Evolutionary conservation across 2,329 filamentous ascomycete species (phyloP), one percentile per base, ranked within the genome.

Genomic region (Fusarium sp.): DNA sequence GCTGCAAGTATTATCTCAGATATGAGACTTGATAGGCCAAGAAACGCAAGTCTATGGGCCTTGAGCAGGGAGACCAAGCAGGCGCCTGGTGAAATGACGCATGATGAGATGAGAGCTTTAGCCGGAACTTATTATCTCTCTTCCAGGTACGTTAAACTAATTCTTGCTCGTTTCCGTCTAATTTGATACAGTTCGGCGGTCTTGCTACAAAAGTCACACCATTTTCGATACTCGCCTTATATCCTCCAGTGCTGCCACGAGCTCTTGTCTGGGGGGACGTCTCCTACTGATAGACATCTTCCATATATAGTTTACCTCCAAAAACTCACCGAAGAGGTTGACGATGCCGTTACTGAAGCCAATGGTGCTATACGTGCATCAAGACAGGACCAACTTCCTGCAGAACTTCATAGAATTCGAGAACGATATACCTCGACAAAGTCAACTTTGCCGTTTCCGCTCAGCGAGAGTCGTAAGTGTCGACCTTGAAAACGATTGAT

Each of bases 101-200:
- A 67, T 1, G 74, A 77, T 23, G 76, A 78, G 49, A 68, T 70
- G 58, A 66, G 76, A 53, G 75, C 76, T 1, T 29, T 77, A 6
- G 66, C 74, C 1, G 76, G 76, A 6, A 72, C 72, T 4, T 78
- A 77, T 31, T 78, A 76, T 40, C 63, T 78, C 11, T 71, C 75
- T 2, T 77, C 76, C 1, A 74, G 75, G 76, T 78, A 63, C 42
- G 27, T 11, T 10, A 2, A 8, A 7, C 3, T 15, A 20, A 9
- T 0, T n/a, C 7, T 0, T 11, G 2, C 14, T 13, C 13, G 23
- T 2, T 5, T 7, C 6, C 6, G n/a, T 6, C 54, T 69, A 23
- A 67, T n/a, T 9, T 7, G 5, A 2, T 2, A 14, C 13, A 58
- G 42, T 23, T 50, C 47, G 49, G 76, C 61, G 6, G 73, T 77